These are phyloP conservation scores for Gnaphalium uliginosum DNA, from an alignment of 129 eudicot species.

Conservation along the genomic window DNA sequence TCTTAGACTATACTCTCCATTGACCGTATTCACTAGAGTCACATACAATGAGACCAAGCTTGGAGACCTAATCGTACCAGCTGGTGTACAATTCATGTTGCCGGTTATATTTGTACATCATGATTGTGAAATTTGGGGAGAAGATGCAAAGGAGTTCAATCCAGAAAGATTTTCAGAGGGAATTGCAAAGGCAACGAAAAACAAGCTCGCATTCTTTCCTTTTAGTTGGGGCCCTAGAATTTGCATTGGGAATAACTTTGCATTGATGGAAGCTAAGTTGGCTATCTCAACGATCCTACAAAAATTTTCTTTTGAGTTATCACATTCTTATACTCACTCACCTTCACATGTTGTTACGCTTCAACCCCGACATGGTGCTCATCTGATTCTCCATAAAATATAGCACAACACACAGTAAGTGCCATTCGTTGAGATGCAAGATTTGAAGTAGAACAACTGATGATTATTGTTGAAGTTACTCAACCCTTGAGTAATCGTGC, in stretches of 20 bases:
- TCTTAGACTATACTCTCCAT: constrained; percentile 55
- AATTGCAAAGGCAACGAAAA: constrained; percentile 53
- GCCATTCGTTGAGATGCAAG: background rate
- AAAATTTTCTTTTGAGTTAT: constrained; percentile 49
- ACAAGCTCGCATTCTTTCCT: constrained; percentile 49
- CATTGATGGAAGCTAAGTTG: constrained; percentile 57
- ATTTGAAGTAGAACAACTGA: background rate
- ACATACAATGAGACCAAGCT: constrained; percentile 38
- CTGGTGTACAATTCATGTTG: constrained; percentile 43
- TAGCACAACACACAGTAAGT: constrained; percentile 11
- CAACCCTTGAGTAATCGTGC: constrained; percentile 13
- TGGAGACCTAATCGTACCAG: constrained; percentile 49
- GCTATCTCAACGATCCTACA: constrained; percentile 46
- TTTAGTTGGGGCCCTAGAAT: constrained; percentile 70
- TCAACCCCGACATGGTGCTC: constrained; percentile 56
- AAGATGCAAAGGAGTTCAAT: constrained; percentile 52
- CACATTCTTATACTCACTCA: constrained; percentile 60
- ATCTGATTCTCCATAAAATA: constrained; percentile 40
- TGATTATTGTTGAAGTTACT: background rate
- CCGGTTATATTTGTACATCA: constrained; percentile 52
- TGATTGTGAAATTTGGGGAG: constrained; percentile 58
- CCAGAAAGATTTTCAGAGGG: constrained; percentile 69
- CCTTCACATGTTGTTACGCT: constrained; percentile 46
- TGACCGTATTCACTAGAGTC: constrained; percentile 33
- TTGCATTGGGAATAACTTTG: constrained; percentile 67